phyloP scores from a whole-genome alignment of 495 filamentous ascomycete species.

The Amniculicola lignicola region DNA sequence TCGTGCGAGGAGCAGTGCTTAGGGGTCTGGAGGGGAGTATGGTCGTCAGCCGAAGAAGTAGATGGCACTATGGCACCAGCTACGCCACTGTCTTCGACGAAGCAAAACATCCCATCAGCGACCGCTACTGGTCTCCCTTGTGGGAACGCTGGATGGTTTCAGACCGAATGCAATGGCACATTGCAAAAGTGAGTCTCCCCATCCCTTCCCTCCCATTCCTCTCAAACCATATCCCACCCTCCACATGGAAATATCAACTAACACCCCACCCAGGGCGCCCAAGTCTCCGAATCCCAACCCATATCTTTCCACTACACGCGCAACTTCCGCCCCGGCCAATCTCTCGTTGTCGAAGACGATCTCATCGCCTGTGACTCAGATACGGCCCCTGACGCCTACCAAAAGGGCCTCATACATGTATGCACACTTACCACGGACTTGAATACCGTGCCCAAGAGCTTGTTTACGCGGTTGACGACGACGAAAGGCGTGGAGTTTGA shows the following conservation, averaged over 20 bases:
- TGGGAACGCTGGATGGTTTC: conserved; percentile 80
- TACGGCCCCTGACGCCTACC: conserved; percentile 51
- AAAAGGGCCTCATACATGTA: conserved; percentile 55
- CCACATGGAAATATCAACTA: not conserved
- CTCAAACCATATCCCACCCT: not conserved
- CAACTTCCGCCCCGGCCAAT: conserved; percentile 67
- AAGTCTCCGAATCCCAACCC: conserved; percentile 62
- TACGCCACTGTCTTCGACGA: conserved; percentile 75
- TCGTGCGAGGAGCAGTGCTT: conserved; percentile 65
- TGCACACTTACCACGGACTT: conserved; percentile 76
- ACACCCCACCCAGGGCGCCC: conserved; percentile 52
- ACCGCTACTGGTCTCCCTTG: conserved; percentile 70
- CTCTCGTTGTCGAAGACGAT: conserved; percentile 66
- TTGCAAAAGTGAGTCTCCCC: conserved; percentile 57
- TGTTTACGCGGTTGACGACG: conserved; percentile 66
- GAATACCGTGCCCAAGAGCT: conserved; percentile 60
- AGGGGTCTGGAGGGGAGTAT: conserved; percentile 68
- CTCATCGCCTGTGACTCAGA: conserved; percentile 67
- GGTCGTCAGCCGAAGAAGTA: conserved; percentile 62
- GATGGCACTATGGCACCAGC: conserved; percentile 75
- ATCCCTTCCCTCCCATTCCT: not conserved
- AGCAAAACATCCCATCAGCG: conserved; percentile 60
- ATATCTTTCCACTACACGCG: conserved; percentile 76
- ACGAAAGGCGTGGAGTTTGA: conserved; percentile 72
- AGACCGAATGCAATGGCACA: conserved; percentile 79